Evolutionary conservation across 208 protist species (phyloP).

Genomic region (Trypanosoma congolense): DNA sequence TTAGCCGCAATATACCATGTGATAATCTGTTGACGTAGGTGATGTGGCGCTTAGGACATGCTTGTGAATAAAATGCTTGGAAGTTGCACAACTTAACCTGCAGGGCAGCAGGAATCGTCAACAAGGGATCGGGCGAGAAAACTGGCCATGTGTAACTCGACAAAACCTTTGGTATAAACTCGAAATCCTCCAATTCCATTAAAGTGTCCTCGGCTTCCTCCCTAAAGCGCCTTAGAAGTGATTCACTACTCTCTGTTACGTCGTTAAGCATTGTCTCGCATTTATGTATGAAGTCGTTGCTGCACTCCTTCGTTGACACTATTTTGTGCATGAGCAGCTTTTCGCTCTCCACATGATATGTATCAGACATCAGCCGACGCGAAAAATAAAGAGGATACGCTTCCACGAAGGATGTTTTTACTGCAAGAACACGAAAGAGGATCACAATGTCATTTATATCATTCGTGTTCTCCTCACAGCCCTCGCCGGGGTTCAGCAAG

Average conservation of each 20-base stretch:
- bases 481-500: background rate
- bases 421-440: constrained; percentile 19
- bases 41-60: constrained; percentile 16
- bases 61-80: constrained; percentile 15
- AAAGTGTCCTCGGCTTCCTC: too few relatives aligned
- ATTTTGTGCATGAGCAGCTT: constrained; percentile 13
- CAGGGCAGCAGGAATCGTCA: constrained; percentile 12
- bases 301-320: constrained; percentile 13
- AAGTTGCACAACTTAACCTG: constrained; percentile 7
- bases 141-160: constrained; percentile 22
- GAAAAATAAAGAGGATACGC: constrained; percentile 19
- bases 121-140: background rate
- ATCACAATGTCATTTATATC: constrained; percentile 15
- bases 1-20: constrained; percentile 18
- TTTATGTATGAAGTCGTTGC: constrained; percentile 21
- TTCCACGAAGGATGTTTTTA: constrained; percentile 18
- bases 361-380: constrained; percentile 16
- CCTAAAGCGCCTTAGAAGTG: constrained; percentile 8
- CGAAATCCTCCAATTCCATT: background rate
- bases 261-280: constrained; percentile 24
- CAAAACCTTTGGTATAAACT: constrained; percentile 16
- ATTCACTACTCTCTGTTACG: constrained; percentile 8
- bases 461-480: background rate
- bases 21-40: constrained; percentile 15
- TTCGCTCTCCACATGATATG: constrained; percentile 13